Evolutionary conservation across 1,284 basidiomycete species (phyloP), one percentile per base, ranked within the genome.

Genomic region (Salmacisia buchloeana): DNA sequence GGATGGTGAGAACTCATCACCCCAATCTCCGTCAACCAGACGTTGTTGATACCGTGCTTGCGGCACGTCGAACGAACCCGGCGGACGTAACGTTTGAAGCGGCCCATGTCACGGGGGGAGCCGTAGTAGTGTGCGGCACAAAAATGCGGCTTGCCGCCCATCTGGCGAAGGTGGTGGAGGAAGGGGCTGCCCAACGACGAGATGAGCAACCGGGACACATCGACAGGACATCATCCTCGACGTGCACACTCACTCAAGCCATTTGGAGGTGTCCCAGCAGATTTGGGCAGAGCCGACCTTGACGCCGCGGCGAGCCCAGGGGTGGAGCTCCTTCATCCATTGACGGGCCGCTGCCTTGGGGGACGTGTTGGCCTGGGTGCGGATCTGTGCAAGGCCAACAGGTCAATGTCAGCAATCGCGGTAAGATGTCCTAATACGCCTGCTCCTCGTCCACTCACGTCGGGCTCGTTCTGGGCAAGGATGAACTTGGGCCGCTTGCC

Each of bases 41-140:
- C 63, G 2, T 59, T 62, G 21, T 61, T 33, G 25, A 31, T n/a
- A 9, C 31, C 58, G 39, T 54, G 60, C 25, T 70, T 36, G 46
- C 46, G 46, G 46, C 46, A 52, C 4, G 46, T 52, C 23, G 18
- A 27, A 62, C 74, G 65, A 6, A 76, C 69, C 12, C 49, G 59
- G 34, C 58, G 43, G 41, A 77, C 65, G 68, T 69, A 78, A 4
- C 58, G 61, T 33, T 67, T 72, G 23, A 77, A 67, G 52, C 69
- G 65, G 61, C 66, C 69, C 23, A 74, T 60, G 58, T 78, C 76
- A 5, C 59, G 58, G 61, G 64, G 66, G 18, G 68, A 64, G 6
- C 76, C 76, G 63, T 79, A 79, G 71, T 73, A 79, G 67, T 79
- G 77, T 18, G 75, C 43, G 1, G 77, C 72, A n/a, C 74, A 66